A percentile compares a stretch with the other conserved stretches of the same genome.
phyloP scores from a whole-genome alignment of 1,284 basidiomycete genomes.

The Moesziomyces parantarcticus region DNA sequence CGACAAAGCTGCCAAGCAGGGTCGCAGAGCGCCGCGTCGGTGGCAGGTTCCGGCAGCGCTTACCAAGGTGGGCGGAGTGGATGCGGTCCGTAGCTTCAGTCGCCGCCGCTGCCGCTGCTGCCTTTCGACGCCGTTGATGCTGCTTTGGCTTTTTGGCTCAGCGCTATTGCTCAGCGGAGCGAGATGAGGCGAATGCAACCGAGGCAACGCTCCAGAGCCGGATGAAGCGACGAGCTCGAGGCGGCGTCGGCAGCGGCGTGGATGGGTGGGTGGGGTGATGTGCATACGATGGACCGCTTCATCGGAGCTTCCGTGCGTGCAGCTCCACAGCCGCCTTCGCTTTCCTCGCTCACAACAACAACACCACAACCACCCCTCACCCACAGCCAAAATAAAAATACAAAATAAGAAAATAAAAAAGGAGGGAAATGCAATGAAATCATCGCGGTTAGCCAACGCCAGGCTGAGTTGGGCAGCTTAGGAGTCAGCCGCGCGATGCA shows the following conservation, averaged over 20 bases:
- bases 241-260: no score
- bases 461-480: not conserved
- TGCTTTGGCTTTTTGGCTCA: no score
- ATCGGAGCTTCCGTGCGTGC: not conserved
- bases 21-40: not conserved
- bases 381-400: conserved; percentile 1
- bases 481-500: not conserved
- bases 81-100: not conserved
- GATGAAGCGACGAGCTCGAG: not conserved
- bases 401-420: not conserved
- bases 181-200: not conserved
- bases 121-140: not conserved
- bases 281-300: not conserved
- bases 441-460: not conserved
- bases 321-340: not conserved
- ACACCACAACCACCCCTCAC: no score
- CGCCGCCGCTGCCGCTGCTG: no score
- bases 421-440: not conserved
- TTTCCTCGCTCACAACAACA: not conserved
- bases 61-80: not conserved
- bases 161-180: no score
- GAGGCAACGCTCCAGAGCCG: not conserved
- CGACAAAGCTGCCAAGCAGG: not conserved
- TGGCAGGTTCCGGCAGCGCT: no score
- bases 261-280: not conserved